Evolutionary conservation across 768 basidiomycete genomes (phyloP).

Genomic region (Lactifluus hygrophoroides): DNA sequence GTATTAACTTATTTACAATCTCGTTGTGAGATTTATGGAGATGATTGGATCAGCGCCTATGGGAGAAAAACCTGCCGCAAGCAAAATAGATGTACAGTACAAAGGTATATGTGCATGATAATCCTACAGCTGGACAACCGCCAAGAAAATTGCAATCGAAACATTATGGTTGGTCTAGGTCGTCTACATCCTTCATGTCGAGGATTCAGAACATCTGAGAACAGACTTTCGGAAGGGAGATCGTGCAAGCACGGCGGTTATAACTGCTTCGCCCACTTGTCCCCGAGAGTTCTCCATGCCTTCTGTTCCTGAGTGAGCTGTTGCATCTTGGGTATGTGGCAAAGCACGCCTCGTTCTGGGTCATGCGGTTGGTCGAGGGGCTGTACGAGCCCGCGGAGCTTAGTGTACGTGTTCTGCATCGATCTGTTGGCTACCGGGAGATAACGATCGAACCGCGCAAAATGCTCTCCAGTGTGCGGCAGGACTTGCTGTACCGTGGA

Average conservation of each 20-base stretch:
- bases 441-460: neutral
- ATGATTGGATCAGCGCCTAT: no score
- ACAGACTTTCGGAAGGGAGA: neutral
- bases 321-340: neutral
- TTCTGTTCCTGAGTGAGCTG: conserved; percentile 4
- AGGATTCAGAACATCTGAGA: neutral
- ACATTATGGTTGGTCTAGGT: neutral
- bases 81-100: no score
- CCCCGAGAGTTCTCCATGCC: neutral
- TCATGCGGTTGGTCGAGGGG: conserved; percentile 6
- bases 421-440: neutral
- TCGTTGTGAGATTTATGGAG: no score
- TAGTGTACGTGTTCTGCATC: neutral
- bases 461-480: neutral
- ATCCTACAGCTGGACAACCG: neutral
- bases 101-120: neutral
- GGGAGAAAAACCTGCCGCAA: no score
- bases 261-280: neutral
- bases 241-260: neutral
- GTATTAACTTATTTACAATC: no score
- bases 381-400: neutral
- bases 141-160: neutral
- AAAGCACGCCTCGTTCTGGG: conserved; percentile 1
- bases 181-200: neutral
- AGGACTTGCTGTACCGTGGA: neutral